Evolutionary conservation across 2,329 filamentous ascomycete species (phyloP).

Genomic region (Talaromyces sp.): DNA sequence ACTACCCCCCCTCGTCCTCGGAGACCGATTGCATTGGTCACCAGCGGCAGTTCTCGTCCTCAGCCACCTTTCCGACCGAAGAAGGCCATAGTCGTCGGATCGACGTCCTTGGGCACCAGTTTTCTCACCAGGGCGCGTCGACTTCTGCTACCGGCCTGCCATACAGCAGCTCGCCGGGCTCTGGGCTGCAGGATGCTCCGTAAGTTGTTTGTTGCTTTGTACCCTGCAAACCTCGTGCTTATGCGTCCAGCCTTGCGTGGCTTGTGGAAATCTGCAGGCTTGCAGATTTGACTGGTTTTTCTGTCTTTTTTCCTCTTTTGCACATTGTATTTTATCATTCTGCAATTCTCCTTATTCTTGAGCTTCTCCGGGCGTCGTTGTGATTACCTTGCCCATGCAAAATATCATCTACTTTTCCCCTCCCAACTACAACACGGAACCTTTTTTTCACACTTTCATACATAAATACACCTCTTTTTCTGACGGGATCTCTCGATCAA

Average conservation of each 20-base stretch:
- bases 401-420: not conserved
- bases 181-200: conserved; percentile 49
- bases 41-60: conserved; percentile 30
- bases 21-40: conserved; percentile 36
- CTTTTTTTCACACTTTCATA: not conserved
- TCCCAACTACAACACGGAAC: not conserved
- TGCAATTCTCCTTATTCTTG: not conserved
- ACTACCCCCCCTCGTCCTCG: conserved; percentile 31
- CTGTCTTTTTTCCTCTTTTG: not conserved
- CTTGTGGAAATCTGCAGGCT: not conserved
- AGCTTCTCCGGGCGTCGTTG: not conserved
- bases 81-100: conserved; percentile 50
- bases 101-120: conserved; percentile 44
- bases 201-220: conserved; percentile 39
- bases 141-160: conserved; percentile 47
- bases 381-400: not conserved
- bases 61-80: conserved; percentile 31
- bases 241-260: not conserved
- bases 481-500: conserved; percentile 10
- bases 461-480: not conserved
- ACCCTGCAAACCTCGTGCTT: not conserved
- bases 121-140: conserved; percentile 34
- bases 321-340: not conserved
- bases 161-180: conserved; percentile 47
- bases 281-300: not conserved